Conservation (phyloP, 441 rosid genomes). For the Populus hybrid region DNA sequence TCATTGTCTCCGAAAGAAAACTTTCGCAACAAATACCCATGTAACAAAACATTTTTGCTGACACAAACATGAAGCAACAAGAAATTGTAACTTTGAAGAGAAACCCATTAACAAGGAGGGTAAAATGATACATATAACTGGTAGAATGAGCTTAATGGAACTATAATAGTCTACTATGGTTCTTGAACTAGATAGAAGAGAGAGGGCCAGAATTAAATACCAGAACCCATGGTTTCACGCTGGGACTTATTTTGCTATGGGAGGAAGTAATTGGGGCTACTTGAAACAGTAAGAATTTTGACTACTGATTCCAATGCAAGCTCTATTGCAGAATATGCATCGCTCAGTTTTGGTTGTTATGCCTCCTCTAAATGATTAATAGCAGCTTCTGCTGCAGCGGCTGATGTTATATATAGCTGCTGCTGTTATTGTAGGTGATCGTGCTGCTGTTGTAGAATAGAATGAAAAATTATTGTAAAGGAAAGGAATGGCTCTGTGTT, state of each 20-base stretch:
- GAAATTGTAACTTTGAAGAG: not conserved
- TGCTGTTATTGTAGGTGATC: no score
- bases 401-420: not conserved
- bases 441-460: not conserved
- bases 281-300: slow-evolving; percentile 72
- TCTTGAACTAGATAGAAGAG: not conserved
- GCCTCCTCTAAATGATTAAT: not conserved
- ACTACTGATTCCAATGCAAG: slow-evolving; percentile 79
- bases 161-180: not conserved
- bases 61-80: not conserved
- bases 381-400: not conserved
- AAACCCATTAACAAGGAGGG: not conserved
- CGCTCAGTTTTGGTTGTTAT: not conserved
- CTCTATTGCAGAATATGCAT: slow-evolving; percentile 44
- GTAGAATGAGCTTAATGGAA: not conserved
- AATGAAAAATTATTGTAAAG: not conserved
- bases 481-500: not conserved
- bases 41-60: not conserved
- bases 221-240: slow-evolving; percentile 81
- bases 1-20: not conserved
- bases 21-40: not conserved
- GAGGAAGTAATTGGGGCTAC: slow-evolving; percentile 71
- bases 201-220: slow-evolving; percentile 22
- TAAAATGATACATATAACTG: not conserved
- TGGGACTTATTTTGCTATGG: slow-evolving; percentile 93